Percentiles rank a stretch among this genome's conserved stretches.
phyloP scores from a whole-genome alignment of 768 basidiomycete genomes.

The Pisolithus sp. region DNA sequence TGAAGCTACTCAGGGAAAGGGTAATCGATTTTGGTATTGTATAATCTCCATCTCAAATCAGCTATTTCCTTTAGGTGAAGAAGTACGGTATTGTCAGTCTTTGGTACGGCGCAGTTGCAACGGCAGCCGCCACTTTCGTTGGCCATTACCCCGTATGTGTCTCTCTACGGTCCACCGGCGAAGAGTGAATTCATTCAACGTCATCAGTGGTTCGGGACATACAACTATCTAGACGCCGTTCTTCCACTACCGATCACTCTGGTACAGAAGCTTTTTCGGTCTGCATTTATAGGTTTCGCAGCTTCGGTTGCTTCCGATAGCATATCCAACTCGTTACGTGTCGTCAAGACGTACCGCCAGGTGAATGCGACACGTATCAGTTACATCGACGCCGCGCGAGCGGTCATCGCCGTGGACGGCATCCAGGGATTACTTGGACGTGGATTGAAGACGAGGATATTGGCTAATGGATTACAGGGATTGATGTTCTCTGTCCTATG shows the following conservation, averaged over 20 bases:
- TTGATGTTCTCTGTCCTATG: conserved; percentile 88
- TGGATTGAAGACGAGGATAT: conserved; percentile 81
- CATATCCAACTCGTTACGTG: conserved; percentile 81
- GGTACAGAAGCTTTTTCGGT: conserved; percentile 58
- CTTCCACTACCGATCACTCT: conserved; percentile 54
- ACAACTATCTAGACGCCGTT: conserved; percentile 67
- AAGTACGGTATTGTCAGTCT: conserved; percentile 70
- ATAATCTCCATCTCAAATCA: neutral
- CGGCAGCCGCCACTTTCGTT: conserved; percentile 89
- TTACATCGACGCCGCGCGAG: conserved; percentile 71
- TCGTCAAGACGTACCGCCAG: conserved; percentile 94
- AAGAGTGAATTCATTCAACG: conserved; percentile 2
- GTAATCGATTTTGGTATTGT: conserved; percentile 28
- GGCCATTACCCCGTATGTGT: conserved; percentile 75
- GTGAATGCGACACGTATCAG: conserved; percentile 77
- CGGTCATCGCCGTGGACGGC: conserved; percentile 73
- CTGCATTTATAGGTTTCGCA: conserved; percentile 87
- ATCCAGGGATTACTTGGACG: conserved; percentile 77
- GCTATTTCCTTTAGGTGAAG: conserved; percentile 44
- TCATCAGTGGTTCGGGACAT: conserved; percentile 73
- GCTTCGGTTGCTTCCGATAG: conserved; percentile 85
- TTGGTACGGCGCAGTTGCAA: conserved; percentile 91
- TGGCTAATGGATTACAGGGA: conserved; percentile 89
- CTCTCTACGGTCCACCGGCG: neutral
- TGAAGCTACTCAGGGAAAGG: conserved; percentile 58